Conservation (phyloP, 352 stramenopile genomes). For the Globisporangium nunn region DNA sequence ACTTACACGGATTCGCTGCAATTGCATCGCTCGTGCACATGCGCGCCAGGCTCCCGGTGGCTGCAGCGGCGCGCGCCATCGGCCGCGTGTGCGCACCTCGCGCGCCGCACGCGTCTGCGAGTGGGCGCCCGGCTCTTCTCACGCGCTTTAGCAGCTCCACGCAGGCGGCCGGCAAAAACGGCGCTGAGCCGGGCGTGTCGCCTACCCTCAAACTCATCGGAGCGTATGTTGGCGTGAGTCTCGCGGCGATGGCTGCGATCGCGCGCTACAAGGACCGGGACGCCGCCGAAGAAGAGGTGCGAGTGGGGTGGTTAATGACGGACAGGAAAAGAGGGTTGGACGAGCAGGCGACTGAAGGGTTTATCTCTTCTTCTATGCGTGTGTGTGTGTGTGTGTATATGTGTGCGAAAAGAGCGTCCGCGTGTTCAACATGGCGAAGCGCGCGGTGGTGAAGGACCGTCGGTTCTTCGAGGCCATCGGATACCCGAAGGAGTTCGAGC, state of each 20-base stretch:
- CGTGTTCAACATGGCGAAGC: conserved; percentile 55
- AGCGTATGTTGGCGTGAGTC: conserved; percentile 44
- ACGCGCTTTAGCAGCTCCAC: conserved; percentile 13
- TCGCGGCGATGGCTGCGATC: conserved; percentile 48
- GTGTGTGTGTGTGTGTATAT: too few relatives aligned
- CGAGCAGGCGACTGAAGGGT: too few relatives aligned
- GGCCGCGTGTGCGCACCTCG: neutral
- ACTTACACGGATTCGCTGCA: too few relatives aligned
- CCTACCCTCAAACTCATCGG: conserved; percentile 48
- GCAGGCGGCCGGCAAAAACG: neutral
- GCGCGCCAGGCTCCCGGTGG: neutral
- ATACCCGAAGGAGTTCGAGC: conserved; percentile 67
- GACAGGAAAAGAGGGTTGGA: too few relatives aligned
- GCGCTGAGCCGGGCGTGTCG: conserved; percentile 16
- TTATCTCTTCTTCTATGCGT: too few relatives aligned
- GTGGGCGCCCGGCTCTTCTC: neutral
- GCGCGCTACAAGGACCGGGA: conserved; percentile 56
- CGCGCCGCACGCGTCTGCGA: neutral
- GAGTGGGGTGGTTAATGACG: too few relatives aligned
- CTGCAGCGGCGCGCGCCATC: conserved; percentile 1
- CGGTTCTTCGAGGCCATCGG: conserved; percentile 65
- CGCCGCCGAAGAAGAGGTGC: conserved; percentile 42
- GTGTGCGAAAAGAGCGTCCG: too few relatives aligned
- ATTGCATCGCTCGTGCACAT: neutral
- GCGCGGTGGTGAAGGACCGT: conserved; percentile 64